Evolutionary conservation across 371 early-diverging fungal species (phyloP).

Genomic region (Rhizopus stolonifer): DNA sequence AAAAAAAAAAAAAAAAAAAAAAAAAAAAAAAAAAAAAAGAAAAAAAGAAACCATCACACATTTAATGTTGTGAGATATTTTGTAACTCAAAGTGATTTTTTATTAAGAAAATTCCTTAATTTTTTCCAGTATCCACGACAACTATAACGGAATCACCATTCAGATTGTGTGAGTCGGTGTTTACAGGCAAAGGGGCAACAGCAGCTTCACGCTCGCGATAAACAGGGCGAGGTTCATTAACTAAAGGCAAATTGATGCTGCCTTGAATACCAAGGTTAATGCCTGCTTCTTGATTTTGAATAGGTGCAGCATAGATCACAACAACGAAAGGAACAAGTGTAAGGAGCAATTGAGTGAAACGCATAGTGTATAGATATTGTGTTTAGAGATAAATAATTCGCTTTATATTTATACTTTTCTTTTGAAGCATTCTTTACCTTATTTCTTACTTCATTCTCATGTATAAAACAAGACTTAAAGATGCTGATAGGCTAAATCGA

Average conservation of each 20-base stretch:
- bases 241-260: background rate
- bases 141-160: background rate
- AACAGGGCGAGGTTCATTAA: background rate
- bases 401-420: too few relatives aligned
- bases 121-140: background rate
- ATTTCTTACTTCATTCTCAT: too few relatives aligned
- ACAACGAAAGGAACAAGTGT: background rate
- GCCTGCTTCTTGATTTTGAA: background rate
- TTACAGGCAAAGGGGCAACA: background rate
- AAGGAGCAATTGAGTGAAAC: background rate
- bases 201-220: background rate
- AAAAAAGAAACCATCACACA: too few relatives aligned
- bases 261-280: background rate
- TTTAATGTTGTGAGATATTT: too few relatives aligned
- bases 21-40: too few relatives aligned
- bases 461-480: too few relatives aligned
- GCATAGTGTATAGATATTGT: background rate
- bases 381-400: too few relatives aligned
- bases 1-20: conserved; percentile 90
- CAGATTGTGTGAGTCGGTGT: background rate
- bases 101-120: too few relatives aligned
- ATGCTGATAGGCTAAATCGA: too few relatives aligned
- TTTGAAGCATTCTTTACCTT: too few relatives aligned
- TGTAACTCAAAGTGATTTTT: too few relatives aligned
- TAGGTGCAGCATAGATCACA: background rate